Base-by-base conservation (phyloP, 768 basidiomycete species). In the Phlebiopsis flavidoalba region DNA sequence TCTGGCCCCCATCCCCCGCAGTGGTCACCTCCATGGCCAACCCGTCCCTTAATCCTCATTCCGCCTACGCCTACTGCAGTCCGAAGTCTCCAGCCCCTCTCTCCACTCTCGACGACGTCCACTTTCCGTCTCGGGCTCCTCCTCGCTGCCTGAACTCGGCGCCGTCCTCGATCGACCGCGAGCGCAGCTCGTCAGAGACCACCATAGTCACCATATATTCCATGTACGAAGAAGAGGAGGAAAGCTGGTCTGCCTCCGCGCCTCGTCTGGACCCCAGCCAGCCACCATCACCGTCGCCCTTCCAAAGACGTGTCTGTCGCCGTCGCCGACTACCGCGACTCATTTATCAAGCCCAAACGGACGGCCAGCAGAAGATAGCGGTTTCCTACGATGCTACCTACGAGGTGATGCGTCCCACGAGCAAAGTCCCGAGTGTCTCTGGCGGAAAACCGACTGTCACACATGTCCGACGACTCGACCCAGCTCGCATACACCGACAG, bases 131-230 rank as follows among this genome's bases (percentile, higher is more conserved):
- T 69, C 75, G 53, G 70, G 73, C 24, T 70, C 73, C 24, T 70
- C 73, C 58, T 69, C 76, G 47, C 65, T 73, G 48, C 75, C 78
- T 63, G 77, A 70, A 63, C 74, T 73, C 69, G n/a, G 72, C 67
- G 57, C 66, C 67, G 50, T 73, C 70, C 53, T 67, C 70, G 8
- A 64, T 64, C 21, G 76, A 76, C 54, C 75, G 75, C 65, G 80
- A 78, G 19, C 81, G 85, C 60, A 77, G 76, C 59, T 86, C 87
- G 0, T 84, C 88, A 12, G 89, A 90, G 66, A 84, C 87, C 53
- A 84, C 89, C 12, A 89, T 93, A 69, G 84, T 88, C 70, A 86
- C 88, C 57, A 93, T 93, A 59, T 93, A 91, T 71, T 91, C 88
- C 53, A 92, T 92, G 91, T 93, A 93, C 71, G 84, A 84, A 57